These are phyloP conservation scores for Circinella minor DNA, from an alignment of 371 early-diverging fungal species.

Conservation along the genomic window DNA sequence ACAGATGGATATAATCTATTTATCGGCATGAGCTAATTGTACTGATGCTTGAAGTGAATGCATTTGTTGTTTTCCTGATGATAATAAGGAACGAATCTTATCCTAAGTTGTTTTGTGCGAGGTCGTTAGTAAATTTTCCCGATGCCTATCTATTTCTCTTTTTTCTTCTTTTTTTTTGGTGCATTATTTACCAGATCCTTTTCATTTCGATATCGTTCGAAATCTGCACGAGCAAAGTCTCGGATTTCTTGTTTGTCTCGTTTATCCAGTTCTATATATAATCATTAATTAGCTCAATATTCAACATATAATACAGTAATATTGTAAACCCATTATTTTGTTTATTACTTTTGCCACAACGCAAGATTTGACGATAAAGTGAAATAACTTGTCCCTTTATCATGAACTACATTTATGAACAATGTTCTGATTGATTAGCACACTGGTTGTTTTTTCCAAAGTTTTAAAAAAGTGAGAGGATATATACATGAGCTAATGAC, in stretches of 20 bases:
- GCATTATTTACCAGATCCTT: constrained; percentile 50
- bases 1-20: not conserved
- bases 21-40: constrained; percentile 37
- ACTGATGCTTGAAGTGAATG: constrained; percentile 60
- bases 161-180: not conserved
- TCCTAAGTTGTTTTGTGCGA: constrained; percentile 32
- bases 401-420: constrained; percentile 48
- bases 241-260: constrained; percentile 55
- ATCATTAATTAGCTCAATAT: not conserved
- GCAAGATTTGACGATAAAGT: constrained; percentile 62
- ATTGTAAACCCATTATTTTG: no score
- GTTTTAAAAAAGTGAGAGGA: not conserved
- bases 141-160: no score
- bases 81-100: constrained; percentile 56
- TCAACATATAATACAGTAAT: no score
- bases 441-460: not conserved
- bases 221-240: constrained; percentile 64
- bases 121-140: no score
- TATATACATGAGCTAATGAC: constrained; percentile 48
- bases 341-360: constrained; percentile 53
- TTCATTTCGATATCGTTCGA: constrained; percentile 65
- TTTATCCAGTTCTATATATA: constrained; percentile 47
- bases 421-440: not conserved
- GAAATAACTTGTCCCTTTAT: constrained; percentile 59
- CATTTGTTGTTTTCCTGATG: constrained; percentile 66